Evolutionary conservation across 768 basidiomycete species (phyloP).

Genomic region (Arthromyces matolae): DNA sequence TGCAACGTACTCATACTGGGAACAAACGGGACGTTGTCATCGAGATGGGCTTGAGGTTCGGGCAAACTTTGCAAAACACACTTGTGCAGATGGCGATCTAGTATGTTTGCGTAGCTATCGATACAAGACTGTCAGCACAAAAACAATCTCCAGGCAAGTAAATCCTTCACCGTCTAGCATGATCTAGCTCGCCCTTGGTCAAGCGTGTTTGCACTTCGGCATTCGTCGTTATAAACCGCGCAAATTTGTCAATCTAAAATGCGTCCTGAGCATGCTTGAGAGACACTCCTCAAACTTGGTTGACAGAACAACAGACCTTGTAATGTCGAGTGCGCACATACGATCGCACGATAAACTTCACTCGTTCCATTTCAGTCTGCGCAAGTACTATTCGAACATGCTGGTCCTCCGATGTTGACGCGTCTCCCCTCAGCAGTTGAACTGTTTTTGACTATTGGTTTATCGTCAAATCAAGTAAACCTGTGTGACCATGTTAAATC

Average conservation of each 20-base stretch:
- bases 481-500: neutral
- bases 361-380: conserved; percentile 91
- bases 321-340: conserved; percentile 82
- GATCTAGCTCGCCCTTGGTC: conserved; percentile 77
- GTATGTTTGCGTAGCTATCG: conserved; percentile 66
- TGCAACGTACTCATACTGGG: conserved; percentile 65
- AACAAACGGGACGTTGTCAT: conserved; percentile 67
- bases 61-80: conserved; percentile 84
- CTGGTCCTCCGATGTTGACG: conserved; percentile 85
- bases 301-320: conserved; percentile 53
- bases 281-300: conserved; percentile 4
- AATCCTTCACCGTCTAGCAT: conserved; percentile 76
- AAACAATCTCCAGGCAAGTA: no score
- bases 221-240: conserved; percentile 70
- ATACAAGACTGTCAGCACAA: no score
- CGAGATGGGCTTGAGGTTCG: conserved; percentile 67
- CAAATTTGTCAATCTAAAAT: conserved; percentile 80
- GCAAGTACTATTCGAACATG: conserved; percentile 91
- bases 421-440: conserved; percentile 72
- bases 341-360: conserved; percentile 87
- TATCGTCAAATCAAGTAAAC: conserved; percentile 1
- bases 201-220: conserved; percentile 73
- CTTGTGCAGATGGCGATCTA: conserved; percentile 74
- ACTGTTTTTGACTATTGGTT: conserved; percentile 67
- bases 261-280: conserved; percentile 21